Percentiles rank a stretch among this genome's conserved stretches.
Evolutionary conservation across 768 basidiomycete species (phyloP).

Genomic region (Macrolepiota dolichaula): DNA sequence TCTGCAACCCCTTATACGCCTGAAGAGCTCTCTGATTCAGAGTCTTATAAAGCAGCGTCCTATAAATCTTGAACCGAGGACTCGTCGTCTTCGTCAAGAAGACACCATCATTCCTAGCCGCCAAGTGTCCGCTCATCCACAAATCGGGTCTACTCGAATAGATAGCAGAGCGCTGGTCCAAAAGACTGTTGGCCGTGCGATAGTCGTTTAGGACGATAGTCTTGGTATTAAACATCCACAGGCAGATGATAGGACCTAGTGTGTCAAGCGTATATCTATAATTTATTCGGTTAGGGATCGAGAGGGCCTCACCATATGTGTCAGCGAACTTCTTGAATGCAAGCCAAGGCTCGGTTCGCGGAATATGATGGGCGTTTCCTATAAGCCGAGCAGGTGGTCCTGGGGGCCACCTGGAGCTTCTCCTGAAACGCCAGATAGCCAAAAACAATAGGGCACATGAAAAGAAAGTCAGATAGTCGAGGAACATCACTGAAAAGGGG

Average conservation of each 20-base stretch:
- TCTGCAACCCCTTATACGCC: slow-evolving; percentile 27
- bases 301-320: slow-evolving; percentile 15
- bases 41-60: slow-evolving; percentile 33
- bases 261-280: background rate
- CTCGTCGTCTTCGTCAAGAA: slow-evolving; percentile 28
- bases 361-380: slow-evolving; percentile 24
- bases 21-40: slow-evolving; percentile 32
- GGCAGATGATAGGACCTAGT: slow-evolving; percentile 38
- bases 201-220: slow-evolving; percentile 45
- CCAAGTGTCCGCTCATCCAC: slow-evolving; percentile 29
- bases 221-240: slow-evolving; percentile 32
- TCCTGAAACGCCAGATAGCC: background rate
- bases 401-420: slow-evolving; percentile 18
- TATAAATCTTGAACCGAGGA: slow-evolving; percentile 32
- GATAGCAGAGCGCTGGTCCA: slow-evolving; percentile 43
- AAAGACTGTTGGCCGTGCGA: slow-evolving; percentile 38
- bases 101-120: slow-evolving; percentile 24
- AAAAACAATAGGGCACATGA: background rate
- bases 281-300: background rate
- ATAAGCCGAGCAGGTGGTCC: slow-evolving; percentile 21
- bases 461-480: background rate
- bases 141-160: slow-evolving; percentile 45
- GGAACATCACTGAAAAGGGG: background rate
- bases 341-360: slow-evolving; percentile 17
- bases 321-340: slow-evolving; percentile 18